Conservation (phyloP, 176 grass and related monocot species). For the Bothriochloa decipiens region DNA sequence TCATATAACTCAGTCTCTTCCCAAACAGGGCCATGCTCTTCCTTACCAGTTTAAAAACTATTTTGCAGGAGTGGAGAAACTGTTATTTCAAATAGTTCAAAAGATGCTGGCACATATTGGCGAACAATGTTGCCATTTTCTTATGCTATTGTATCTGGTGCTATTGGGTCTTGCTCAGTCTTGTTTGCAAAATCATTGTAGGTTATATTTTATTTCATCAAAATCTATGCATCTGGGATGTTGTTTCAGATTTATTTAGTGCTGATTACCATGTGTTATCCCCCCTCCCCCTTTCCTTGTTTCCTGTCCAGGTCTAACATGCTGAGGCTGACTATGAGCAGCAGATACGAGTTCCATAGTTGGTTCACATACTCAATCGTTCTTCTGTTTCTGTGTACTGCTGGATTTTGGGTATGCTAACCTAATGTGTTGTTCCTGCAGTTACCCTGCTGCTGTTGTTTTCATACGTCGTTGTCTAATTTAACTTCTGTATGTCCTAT, state of each 20-base stretch:
- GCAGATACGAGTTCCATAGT: conserved; percentile 87
- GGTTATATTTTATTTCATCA: conserved; percentile 45
- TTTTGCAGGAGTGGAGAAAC: conserved; percentile 74
- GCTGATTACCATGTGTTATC: conserved; percentile 32
- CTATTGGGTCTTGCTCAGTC: conserved; percentile 94
- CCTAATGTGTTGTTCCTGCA: conserved; percentile 23
- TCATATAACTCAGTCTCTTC: conserved; percentile 27
- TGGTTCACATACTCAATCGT: conserved; percentile 96
- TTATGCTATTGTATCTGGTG: conserved; percentile 93
- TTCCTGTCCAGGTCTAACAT: conserved; percentile 82
- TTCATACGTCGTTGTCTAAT: conserved; percentile 30
- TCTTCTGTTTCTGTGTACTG: conserved; percentile 84
- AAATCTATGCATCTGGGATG: conserved; percentile 17
- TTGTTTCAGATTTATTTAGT: conserved; percentile 13
- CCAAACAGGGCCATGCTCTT: conserved; percentile 14
- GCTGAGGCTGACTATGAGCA: conserved; percentile 90
- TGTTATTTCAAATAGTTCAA: conserved; percentile 60
- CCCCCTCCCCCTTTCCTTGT: not conserved
- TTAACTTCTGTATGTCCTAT: conserved; percentile 13
- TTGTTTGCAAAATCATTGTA: conserved; percentile 99
- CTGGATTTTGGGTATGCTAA: conserved; percentile 95
- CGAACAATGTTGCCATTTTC: conserved; percentile 90
- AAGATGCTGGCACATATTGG: conserved; percentile 70
- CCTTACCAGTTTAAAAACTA: conserved; percentile 41
- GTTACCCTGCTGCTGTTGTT: not conserved